Percentiles rank a stretch among this genome's conserved stretches.
phyloP scores from a whole-genome alignment of 148 eudicot genomes.

The Euryodendron excelsum region DNA sequence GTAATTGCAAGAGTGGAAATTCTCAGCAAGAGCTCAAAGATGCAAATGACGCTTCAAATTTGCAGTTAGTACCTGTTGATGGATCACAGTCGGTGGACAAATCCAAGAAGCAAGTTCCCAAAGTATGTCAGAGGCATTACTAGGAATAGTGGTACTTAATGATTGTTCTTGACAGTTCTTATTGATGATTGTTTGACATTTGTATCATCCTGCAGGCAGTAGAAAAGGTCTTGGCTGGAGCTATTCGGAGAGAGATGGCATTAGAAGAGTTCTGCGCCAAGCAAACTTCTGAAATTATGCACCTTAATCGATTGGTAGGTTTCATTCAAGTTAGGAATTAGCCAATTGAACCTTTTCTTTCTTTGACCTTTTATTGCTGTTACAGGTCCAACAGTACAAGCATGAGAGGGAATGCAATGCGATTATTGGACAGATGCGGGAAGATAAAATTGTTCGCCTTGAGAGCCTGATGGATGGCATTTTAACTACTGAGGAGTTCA shows the following conservation, averaged over 20 bases:
- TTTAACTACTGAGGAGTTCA: constrained; percentile 74
- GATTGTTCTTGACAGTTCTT: not conserved
- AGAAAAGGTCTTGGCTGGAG: constrained; percentile 92
- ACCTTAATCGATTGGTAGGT: constrained; percentile 83
- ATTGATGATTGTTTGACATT: constrained; percentile 5
- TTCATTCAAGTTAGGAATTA: constrained; percentile 8
- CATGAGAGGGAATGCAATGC: constrained; percentile 97
- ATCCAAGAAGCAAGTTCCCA: constrained; percentile 65
- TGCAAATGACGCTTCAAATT: constrained; percentile 40
- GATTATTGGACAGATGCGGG: constrained; percentile 83
- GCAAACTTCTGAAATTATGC: constrained; percentile 79
- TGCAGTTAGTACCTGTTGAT: constrained; percentile 73
- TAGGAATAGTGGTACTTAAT: not conserved
- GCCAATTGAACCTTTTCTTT: not conserved
- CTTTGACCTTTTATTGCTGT: constrained; percentile 11
- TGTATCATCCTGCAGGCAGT: constrained; percentile 64
- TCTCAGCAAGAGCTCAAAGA: constrained; percentile 39
- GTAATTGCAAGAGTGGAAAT: constrained; percentile 53
- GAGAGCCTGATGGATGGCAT: constrained; percentile 97
- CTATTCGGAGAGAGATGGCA: constrained; percentile 97
- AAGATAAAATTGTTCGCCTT: constrained; percentile 90
- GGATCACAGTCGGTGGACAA: constrained; percentile 50
- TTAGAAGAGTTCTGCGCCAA: constrained; percentile 76
- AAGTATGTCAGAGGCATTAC: constrained; percentile 43
- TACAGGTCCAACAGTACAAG: constrained; percentile 94